Conservation (phyloP, 352 stramenopile genomes). For the Phytophthora macrochlamydospora region DNA sequence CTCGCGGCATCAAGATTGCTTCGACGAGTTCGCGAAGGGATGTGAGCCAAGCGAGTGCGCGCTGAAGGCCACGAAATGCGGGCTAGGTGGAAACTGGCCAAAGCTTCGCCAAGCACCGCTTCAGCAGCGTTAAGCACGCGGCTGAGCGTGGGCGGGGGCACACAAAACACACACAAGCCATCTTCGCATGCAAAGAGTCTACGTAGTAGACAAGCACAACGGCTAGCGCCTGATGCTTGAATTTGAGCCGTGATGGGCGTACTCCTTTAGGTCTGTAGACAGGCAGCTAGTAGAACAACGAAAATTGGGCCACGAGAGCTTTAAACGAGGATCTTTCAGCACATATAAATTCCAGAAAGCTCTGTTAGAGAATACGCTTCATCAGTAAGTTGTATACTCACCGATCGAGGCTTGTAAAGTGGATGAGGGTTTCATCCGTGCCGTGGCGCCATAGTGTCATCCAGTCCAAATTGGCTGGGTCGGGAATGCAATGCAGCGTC, state of each 20-base stretch:
- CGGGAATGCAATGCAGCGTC: background rate
- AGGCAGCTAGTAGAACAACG: background rate
- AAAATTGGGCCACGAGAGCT: background rate
- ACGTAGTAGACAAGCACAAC: background rate
- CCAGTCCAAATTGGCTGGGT: background rate
- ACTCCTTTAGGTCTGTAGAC: background rate
- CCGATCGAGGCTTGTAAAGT: background rate
- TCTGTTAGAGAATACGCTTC: background rate
- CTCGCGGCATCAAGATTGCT: no score
- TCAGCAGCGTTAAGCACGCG: background rate
- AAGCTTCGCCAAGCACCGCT: background rate
- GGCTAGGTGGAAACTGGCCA: background rate
- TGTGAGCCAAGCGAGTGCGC: background rate
- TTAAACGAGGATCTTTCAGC: background rate
- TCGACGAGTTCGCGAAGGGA: background rate
- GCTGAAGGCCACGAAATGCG: background rate
- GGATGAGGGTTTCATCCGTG: background rate
- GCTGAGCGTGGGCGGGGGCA: background rate
- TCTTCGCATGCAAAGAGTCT: background rate
- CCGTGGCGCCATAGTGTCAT: background rate
- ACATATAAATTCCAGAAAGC: background rate
- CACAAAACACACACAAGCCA: background rate
- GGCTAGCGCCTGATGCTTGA: background rate
- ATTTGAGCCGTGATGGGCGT: background rate
- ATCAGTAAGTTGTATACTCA: background rate